These are phyloP conservation scores for Hemisphaericaspora xylofermentans DNA, from an alignment of 1,139 yeast species.

Conservation along the genomic window DNA sequence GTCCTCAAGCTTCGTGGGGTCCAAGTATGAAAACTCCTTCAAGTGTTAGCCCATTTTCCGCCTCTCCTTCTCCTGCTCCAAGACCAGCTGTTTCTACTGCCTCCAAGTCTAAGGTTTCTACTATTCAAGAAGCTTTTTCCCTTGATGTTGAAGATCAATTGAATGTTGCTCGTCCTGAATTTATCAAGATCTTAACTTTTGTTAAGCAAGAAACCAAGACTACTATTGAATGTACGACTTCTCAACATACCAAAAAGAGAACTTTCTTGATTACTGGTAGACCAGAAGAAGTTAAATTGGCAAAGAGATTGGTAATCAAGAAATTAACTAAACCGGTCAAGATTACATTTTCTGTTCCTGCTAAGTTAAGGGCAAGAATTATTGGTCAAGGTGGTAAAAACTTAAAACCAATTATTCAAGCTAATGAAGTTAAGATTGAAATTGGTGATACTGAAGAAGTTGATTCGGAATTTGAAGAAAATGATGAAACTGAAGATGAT, in stretches of 20 bases:
- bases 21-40: conserved; percentile 38
- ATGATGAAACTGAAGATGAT: conserved; percentile 38
- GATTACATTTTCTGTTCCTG: conserved; percentile 66
- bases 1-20: conserved; percentile 21
- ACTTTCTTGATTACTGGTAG: conserved; percentile 84
- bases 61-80: conserved; percentile 24
- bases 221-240: conserved; percentile 80
- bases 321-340: conserved; percentile 76
- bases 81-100: conserved; percentile 21
- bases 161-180: conserved; percentile 62
- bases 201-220: conserved; percentile 65
- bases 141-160: conserved; percentile 67
- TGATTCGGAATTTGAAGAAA: conserved; percentile 23
- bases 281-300: conserved; percentile 64
- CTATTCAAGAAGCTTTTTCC: conserved; percentile 73
- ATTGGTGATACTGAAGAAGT: conserved; percentile 44
- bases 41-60: conserved; percentile 20
- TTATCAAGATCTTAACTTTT: conserved; percentile 59
- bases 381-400: conserved; percentile 89
- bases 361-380: conserved; percentile 72
- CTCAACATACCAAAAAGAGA: conserved; percentile 73
- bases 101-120: conserved; percentile 32
- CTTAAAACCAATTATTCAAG: conserved; percentile 74
- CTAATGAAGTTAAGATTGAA: conserved; percentile 73
- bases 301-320: conserved; percentile 74